Conservation (phyloP, 768 basidiomycete species). For the Flagelloscypha sp. region DNA sequence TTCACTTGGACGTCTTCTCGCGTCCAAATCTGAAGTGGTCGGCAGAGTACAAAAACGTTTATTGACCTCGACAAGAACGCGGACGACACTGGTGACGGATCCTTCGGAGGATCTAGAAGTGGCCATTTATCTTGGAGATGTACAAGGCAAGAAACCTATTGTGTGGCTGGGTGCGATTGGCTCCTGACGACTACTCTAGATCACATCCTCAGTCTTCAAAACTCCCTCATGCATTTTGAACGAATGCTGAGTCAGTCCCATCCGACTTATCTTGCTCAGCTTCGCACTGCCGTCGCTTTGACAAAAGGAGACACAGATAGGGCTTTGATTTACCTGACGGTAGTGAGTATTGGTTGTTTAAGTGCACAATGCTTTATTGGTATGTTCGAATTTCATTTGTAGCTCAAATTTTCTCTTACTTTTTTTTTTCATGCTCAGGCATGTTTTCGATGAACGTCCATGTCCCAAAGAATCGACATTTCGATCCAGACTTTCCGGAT, state of each 20-base stretch:
- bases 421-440: constrained; percentile 31
- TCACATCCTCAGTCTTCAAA: constrained; percentile 83
- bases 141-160: constrained; percentile 56
- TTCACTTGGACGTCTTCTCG: constrained; percentile 64
- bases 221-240: constrained; percentile 79
- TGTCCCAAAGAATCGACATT: constrained; percentile 47
- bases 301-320: constrained; percentile 59
- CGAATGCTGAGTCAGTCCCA: constrained; percentile 83
- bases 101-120: constrained; percentile 54
- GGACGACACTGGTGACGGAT: too few relatives aligned
- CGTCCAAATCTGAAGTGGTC: constrained; percentile 77
- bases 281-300: constrained; percentile 51
- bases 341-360: constrained; percentile 59
- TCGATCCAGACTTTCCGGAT: constrained; percentile 24
- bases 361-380: constrained; percentile 55
- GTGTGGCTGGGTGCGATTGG: not conserved
- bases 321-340: constrained; percentile 55
- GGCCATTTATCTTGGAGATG: constrained; percentile 82
- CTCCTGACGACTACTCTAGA: constrained; percentile 36
- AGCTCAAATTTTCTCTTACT: constrained; percentile 1
- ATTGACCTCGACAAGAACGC: constrained; percentile 31
- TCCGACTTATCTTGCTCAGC: constrained; percentile 74
- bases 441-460: constrained; percentile 58
- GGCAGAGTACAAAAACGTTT: constrained; percentile 73
- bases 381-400: constrained; percentile 20